Conservation (phyloP, 2,329 filamentous ascomycete species). For the Xylaria sp. region DNA sequence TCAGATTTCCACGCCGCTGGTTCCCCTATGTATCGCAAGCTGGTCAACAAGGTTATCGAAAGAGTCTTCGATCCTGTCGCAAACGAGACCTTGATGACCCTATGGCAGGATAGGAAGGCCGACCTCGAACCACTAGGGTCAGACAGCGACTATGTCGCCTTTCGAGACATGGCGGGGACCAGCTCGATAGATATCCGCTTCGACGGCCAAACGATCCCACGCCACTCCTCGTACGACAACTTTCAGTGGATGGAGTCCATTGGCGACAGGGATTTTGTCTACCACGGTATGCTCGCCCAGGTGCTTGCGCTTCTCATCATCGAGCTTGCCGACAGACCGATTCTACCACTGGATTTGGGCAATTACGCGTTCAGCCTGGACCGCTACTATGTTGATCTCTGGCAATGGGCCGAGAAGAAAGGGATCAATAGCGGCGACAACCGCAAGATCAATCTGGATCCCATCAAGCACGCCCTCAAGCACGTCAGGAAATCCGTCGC, state of each 20-base stretch:
- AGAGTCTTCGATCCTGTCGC: constrained; percentile 74
- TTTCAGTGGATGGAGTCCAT: constrained; percentile 83
- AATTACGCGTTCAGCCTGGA: constrained; percentile 72
- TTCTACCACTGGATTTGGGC: constrained; percentile 81
- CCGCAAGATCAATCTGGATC: constrained; percentile 56
- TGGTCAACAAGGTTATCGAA: constrained; percentile 74
- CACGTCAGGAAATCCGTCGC: constrained; percentile 64
- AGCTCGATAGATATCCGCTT: constrained; percentile 89
- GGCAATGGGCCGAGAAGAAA: constrained; percentile 66
- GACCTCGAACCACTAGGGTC: constrained; percentile 73
- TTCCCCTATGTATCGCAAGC: constrained; percentile 77
- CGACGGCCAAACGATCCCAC: constrained; percentile 67
- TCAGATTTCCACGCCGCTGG: constrained; percentile 76
- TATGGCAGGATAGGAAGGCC: constrained; percentile 72
- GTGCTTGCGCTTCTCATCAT: constrained; percentile 82
- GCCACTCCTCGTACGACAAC: constrained; percentile 87
- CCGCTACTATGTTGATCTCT: constrained; percentile 69
- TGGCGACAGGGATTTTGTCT: constrained; percentile 81
- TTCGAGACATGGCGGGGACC: constrained; percentile 88
- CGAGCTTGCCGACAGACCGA: constrained; percentile 79
- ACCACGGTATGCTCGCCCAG: constrained; percentile 80
- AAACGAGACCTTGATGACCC: constrained; percentile 73
- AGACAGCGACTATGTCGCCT: constrained; percentile 84
- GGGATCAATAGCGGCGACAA: constrained; percentile 47
- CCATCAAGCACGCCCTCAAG: constrained; percentile 67